Evolutionary conservation across 768 basidiomycete species (phyloP), one percentile per base, ranked within the genome.

Genomic region (Amanita rubescens): DNA sequence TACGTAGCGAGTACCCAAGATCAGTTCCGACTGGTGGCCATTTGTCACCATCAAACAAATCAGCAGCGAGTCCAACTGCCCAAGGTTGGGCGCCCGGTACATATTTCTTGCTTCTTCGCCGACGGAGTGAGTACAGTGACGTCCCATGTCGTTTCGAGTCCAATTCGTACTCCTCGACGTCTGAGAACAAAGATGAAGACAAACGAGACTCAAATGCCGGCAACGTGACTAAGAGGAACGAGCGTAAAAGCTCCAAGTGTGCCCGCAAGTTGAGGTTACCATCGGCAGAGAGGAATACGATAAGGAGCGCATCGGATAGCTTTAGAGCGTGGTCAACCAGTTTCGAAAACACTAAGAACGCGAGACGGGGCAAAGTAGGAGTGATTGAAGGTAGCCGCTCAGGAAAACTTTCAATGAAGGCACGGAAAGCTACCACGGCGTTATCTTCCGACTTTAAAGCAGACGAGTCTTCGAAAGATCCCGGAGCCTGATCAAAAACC

Each of bases 1-100:
- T 87, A 49, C 91, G 70, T 39, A 95, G 70, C 58, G 85, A 82
- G 68, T 87, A 93, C 60, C 89, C 87, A 46, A 95, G 71, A 62
- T 94, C 91, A 2, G 85, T 77, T 5, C 89, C 90, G 15, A 87
- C 85, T 11, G 93, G 93, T 0, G 93, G 93, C 93, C 93, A 95
- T 4, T 75, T 79, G 47, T 82, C 81, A 33, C 85, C 74, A 42
- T 87, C 82, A 34, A 85, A 78, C n/a, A 95, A 67, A 2, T 80
- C 78, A 0, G 82, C 73, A 8, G 87, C 84, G 5, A 95, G 67
- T 1, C 92, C 93, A 5, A 94, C 76, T 0, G 81, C 79, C 81
- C 84, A 81, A 12, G 69, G 70, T 46, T 70, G 67, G 15, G 62
- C 61, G 19, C 58, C 62, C 50, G 58, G 61, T 41, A 63, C 54